Evolutionary conservation across 176 grass and related monocot species (phyloP).

Genomic region (Urochloa ruziziensis): DNA sequence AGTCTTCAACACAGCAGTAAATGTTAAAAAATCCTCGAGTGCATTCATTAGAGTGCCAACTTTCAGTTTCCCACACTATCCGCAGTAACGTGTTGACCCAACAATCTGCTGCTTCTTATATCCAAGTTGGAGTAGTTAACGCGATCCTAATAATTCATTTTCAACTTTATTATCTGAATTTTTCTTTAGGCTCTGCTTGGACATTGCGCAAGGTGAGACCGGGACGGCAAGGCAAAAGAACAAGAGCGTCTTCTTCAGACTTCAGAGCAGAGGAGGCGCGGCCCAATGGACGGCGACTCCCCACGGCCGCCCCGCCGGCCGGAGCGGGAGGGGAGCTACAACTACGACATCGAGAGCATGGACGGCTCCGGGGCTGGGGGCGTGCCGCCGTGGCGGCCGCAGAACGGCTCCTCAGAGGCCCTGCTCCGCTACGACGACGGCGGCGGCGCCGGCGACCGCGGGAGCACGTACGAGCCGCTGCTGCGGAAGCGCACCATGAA

Average conservation of each 20-base stretch:
- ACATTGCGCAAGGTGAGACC: conserved; percentile 7
- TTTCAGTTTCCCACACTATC: not conserved
- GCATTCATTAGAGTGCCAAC: not conserved
- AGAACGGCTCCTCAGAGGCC: conserved; percentile 25
- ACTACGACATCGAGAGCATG: conserved; percentile 46
- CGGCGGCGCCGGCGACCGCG: conserved; percentile 30
- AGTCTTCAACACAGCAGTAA: not conserved
- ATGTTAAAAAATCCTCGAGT: not conserved
- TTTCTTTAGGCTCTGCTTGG: not conserved
- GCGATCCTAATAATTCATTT: not conserved
- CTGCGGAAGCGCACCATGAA: conserved; percentile 76
- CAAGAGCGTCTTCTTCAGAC: not conserved
- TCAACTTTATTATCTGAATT: not conserved
- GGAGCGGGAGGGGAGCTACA: conserved; percentile 48
- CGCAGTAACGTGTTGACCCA: not conserved
- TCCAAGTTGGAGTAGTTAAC: not conserved
- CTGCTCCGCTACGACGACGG: conserved; percentile 41
- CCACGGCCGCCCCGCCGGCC: conserved; percentile 13
- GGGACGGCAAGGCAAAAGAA: not conserved
- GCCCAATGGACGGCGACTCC: conserved; percentile 31
- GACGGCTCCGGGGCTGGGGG: not conserved
- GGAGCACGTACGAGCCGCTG: conserved; percentile 47
- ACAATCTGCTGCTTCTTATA: not conserved
- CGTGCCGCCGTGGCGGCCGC: not conserved
- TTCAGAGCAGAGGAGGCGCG: not conserved